Evolutionary conservation across 192 early-diverging fungal genomes (phyloP), one percentile per base, ranked within the genome.

Genomic region (Gamsiella multidivaricata): DNA sequence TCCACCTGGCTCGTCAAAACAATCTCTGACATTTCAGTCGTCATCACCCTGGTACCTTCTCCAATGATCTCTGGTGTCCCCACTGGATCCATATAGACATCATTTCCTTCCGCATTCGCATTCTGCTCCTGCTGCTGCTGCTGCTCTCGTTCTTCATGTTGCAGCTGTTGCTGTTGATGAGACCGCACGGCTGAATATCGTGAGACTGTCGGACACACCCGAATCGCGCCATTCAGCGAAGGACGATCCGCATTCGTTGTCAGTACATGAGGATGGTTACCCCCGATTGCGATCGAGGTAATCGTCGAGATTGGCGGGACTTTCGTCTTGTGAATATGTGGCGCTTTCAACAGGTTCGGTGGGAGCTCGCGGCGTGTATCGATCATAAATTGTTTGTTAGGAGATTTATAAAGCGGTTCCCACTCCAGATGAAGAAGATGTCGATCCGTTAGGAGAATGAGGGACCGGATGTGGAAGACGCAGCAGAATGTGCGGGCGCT

Each of bases 271-370:
- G 74, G 65, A 29, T 78, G 74, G 3, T 61, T 69, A 6, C 74
- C 74, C 1, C 74, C 74, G 17, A 78, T 78, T 7, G 74, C 74
- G 31, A 78, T 78, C 0, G 74, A 78, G 0, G 74, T 78, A 25
- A 78, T 78, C 0, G 65, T 78, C 14, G 60, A 31, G 12, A 78
- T 78, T 2, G 74, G 74, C 28, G 74, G 66, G 18, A 78, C 51
- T n/a, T 59, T 68, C 20, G 65, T 78, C 39, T 45, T 62, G 32
- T 69, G 60, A 29, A 78, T 61, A 31, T 22, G 11, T 3, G 74
- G 74, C 18, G 74, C 43, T 31, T 57, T 62, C 7, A n/a, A 37
- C 46, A 78, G 32, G 29, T 78, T 59, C 2, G 74, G 74, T 3
- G 74, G 74, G 9, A 78, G 41, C 29, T 78, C 74, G 14, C 54